phyloP scores from a whole-genome alignment of 176 grass and related monocot genomes.

The Cocos nucifera region DNA sequence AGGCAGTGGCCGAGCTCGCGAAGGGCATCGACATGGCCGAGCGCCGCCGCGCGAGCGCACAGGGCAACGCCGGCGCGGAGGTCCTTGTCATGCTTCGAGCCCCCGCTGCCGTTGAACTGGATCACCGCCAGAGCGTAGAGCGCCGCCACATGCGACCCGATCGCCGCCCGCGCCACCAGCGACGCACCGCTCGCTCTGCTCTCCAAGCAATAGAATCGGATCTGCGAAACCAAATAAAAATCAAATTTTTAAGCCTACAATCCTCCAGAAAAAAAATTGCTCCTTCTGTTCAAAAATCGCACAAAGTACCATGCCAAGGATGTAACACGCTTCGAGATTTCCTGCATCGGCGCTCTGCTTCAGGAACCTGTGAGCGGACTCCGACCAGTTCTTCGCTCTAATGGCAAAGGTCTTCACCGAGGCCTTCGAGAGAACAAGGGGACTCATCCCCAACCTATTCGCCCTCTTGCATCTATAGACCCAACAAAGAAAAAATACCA shows the following conservation, averaged over 20 bases:
- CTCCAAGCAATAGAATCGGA: constrained; percentile 55
- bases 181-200: constrained; percentile 24
- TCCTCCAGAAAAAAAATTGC: neutral
- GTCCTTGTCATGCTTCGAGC: constrained; percentile 40
- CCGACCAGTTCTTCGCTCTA: constrained; percentile 31
- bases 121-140: constrained; percentile 62
- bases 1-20: constrained; percentile 79
- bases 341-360: constrained; percentile 45
- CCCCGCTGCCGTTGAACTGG: constrained; percentile 72
- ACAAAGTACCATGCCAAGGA: constrained; percentile 61
- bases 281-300: neutral
- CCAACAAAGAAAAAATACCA: constrained; percentile 3
- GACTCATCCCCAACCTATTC: constrained; percentile 30
- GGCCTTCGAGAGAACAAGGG: constrained; percentile 29
- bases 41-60: constrained; percentile 44
- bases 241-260: constrained; percentile 5
- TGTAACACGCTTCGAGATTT: constrained; percentile 55
- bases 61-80: constrained; percentile 42
- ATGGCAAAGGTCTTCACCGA: constrained; percentile 28
- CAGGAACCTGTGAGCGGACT: constrained; percentile 45
- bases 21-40: constrained; percentile 56
- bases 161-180: constrained; percentile 44
- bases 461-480: constrained; percentile 55
- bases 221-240: constrained; percentile 20
- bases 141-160: constrained; percentile 28